A percentile compares a stretch with the other conserved stretches of the same genome.
Evolutionary conservation across 805 yeast species (phyloP).

Genomic region (Hemisphaericaspora nanyangensis): DNA sequence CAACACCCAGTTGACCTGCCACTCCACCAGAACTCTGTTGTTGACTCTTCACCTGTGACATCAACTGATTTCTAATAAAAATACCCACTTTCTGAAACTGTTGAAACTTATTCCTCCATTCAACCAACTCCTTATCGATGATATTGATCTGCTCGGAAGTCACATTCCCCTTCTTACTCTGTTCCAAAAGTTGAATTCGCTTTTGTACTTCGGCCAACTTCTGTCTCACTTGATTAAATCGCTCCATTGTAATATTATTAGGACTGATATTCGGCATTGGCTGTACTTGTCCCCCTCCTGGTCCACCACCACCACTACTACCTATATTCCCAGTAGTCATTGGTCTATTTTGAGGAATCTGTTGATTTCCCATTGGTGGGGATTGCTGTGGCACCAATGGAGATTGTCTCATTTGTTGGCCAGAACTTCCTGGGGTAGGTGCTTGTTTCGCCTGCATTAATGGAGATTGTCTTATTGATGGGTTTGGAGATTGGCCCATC

Average conservation of each 20-base stretch:
- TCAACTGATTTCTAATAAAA: conserved; percentile 41
- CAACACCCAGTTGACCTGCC: conserved; percentile 1
- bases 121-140: conserved; percentile 47
- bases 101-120: conserved; percentile 43
- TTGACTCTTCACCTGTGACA: conserved; percentile 23
- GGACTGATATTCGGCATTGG: conserved; percentile 12
- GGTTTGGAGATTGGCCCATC: conserved; percentile 6
- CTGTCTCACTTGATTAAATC: conserved; percentile 41
- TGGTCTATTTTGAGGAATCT: too few species aligned
- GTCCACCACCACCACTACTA: background rate
- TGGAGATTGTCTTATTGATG: conserved; percentile 5
- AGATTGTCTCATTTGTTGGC: conserved; percentile 5
- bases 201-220: conserved; percentile 47
- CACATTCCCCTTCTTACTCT: conserved; percentile 40
- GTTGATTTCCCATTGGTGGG: conserved; percentile 2
- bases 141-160: conserved; percentile 43
- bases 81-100: conserved; percentile 50
- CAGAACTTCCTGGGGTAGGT: background rate
- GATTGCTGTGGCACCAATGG: conserved; percentile 7
- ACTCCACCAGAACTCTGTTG: conserved; percentile 8
- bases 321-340: background rate
- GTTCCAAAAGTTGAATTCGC: conserved; percentile 48
- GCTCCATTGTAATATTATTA: conserved; percentile 30
- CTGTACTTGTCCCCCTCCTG: conserved; percentile 1
- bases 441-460: conserved; percentile 6